Evolutionary conservation across 768 basidiomycete genomes (phyloP).

Genomic region (Termitomyces sp.): DNA sequence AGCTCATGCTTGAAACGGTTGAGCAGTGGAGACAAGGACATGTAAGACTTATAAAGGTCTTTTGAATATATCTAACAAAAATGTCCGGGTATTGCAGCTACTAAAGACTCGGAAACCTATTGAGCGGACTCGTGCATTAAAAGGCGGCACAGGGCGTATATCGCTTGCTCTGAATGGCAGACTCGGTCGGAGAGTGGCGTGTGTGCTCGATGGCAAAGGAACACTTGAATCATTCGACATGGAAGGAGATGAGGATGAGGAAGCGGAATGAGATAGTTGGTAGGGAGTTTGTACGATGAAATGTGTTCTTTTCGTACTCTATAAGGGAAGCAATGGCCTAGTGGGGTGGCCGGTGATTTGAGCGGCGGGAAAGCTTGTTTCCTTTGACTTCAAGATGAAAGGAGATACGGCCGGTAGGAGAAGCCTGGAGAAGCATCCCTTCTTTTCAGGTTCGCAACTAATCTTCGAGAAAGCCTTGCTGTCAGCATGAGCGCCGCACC

Average conservation of each 20-base stretch:
- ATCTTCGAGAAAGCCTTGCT: slow-evolving; percentile 40
- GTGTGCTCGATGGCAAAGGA: slow-evolving; percentile 63
- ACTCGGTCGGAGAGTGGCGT: slow-evolving; percentile 66
- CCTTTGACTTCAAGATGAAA: slow-evolving; percentile 24
- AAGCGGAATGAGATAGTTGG: slow-evolving; percentile 25
- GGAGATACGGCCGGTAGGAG: slow-evolving; percentile 29
- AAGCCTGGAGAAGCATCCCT: slow-evolving; percentile 1
- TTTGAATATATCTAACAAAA: slow-evolving; percentile 21
- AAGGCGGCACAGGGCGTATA: slow-evolving; percentile 46
- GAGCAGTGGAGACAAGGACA: slow-evolving; percentile 54
- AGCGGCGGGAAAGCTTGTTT: slow-evolving; percentile 24
- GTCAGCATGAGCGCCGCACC: slow-evolving; percentile 40
- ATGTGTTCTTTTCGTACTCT: neutral
- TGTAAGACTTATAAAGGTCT: slow-evolving; percentile 36
- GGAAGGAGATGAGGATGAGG: slow-evolving; percentile 59
- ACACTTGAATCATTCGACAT: slow-evolving; percentile 72
- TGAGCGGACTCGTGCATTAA: slow-evolving; percentile 50
- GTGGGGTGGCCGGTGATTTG: slow-evolving; percentile 19
- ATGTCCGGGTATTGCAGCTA: slow-evolving; percentile 39
- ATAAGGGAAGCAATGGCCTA: slow-evolving; percentile 14
- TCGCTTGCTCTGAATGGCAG: slow-evolving; percentile 71
- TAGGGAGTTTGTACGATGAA: neutral
- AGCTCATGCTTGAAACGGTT: slow-evolving; percentile 55
- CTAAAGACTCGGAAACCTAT: slow-evolving; percentile 43
- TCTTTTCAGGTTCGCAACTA: slow-evolving; percentile 16